These are phyloP conservation scores for Colletotrichum paranaense DNA, from an alignment of 2,329 filamentous ascomycete species.

Conservation along the genomic window DNA sequence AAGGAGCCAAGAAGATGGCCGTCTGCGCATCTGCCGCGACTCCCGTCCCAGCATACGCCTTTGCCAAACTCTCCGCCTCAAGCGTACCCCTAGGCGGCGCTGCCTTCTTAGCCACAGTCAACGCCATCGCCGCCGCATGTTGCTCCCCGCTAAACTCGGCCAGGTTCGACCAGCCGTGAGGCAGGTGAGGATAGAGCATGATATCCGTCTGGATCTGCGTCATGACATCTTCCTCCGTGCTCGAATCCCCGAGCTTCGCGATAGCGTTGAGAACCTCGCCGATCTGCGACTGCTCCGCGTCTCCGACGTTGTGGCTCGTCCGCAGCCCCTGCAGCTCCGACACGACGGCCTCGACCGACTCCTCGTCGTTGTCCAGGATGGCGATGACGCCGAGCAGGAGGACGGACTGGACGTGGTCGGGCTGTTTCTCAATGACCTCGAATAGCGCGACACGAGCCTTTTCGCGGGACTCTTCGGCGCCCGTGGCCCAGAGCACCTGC, in stretches of 20 bases:
- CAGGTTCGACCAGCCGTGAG: conserved; percentile 84
- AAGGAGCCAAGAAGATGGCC: conserved; percentile 84
- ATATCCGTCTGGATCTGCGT: conserved; percentile 80
- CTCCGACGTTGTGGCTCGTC: conserved; percentile 71
- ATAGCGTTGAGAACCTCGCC: conserved; percentile 82
- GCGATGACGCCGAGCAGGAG: conserved; percentile 87
- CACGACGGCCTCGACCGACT: conserved; percentile 82
- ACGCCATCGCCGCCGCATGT: conserved; percentile 79
- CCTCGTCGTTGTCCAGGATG: conserved; percentile 81
- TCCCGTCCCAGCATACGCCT: conserved; percentile 80
- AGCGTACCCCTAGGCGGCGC: conserved; percentile 79
- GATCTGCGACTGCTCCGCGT: conserved; percentile 74
- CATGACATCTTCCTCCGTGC: conserved; percentile 62
- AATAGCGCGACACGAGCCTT: conserved; percentile 85
- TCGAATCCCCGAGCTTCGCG: conserved; percentile 65
- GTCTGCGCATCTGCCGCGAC: conserved; percentile 79
- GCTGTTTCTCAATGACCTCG: conserved; percentile 78
- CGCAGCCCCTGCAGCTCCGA: conserved; percentile 81
- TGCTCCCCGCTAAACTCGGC: conserved; percentile 67
- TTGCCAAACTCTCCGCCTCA: conserved; percentile 75
- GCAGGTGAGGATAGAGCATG: conserved; percentile 82
- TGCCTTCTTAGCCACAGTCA: conserved; percentile 79
- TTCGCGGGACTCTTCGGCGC: conserved; percentile 77
- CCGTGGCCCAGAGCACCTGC: conserved; percentile 93
- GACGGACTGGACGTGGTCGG: conserved; percentile 82